Conservation (phyloP, 805 yeast species). For the Saccharomycopsis oosterbeekiorum region DNA sequence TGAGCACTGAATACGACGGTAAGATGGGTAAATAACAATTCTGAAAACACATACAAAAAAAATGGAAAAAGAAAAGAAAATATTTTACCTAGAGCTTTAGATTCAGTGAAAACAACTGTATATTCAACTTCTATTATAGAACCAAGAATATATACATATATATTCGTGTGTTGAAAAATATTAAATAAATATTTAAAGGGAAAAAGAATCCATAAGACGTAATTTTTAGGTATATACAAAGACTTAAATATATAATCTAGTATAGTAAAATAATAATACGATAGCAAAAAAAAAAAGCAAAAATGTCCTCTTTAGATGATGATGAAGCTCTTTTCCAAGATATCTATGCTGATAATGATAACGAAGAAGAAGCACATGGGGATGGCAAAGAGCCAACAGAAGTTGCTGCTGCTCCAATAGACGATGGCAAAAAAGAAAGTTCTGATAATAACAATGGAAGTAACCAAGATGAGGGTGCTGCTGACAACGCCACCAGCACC, state of each 20-base stretch:
- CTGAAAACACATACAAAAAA: not conserved
- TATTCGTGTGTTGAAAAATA: not conserved
- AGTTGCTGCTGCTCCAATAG: slow-evolving; percentile 21
- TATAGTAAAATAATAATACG: not conserved
- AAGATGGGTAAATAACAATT: not conserved
- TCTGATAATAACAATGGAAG: not conserved
- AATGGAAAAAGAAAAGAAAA: too few species aligned
- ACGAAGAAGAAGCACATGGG: slow-evolving; percentile 23
- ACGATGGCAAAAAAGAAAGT: slow-evolving; percentile 24
- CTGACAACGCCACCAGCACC: not conserved
- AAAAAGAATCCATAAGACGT: not conserved
- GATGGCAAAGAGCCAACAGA: slow-evolving; percentile 19
- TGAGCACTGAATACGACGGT: not conserved
- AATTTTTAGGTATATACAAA: not conserved
- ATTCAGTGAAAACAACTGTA: too few species aligned
- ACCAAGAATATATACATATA: not conserved
- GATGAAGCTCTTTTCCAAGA: slow-evolving; percentile 93
- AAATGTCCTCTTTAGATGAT: slow-evolving; percentile 67
- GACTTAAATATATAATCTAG: not conserved
- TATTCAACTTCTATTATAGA: too few species aligned
- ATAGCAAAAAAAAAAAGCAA: too few species aligned
- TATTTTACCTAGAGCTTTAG: too few species aligned
- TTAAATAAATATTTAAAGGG: not conserved
- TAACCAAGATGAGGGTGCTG: not conserved
- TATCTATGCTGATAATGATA: slow-evolving; percentile 43